Percentiles rank a stretch among this genome's conserved stretches.
Conservation (phyloP, 1,139 yeast species). For the Candida neerlandica region DNA sequence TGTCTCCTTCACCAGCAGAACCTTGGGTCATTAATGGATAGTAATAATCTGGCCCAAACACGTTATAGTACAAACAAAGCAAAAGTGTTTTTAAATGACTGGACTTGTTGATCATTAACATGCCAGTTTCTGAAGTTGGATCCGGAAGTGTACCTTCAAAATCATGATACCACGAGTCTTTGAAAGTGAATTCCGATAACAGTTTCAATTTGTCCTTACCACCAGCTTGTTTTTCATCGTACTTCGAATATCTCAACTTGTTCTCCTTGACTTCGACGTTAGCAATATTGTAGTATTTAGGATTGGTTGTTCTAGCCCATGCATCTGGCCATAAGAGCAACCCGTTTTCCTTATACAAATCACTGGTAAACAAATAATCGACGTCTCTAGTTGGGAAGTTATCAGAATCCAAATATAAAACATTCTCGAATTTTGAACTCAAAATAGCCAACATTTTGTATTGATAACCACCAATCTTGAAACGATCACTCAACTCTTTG, state of each 20-base stretch:
- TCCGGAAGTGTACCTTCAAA: conserved; percentile 61
- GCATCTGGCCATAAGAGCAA: conserved; percentile 56
- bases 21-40: conserved; percentile 68
- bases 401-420: conserved; percentile 69
- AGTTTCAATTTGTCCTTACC: conserved; percentile 28
- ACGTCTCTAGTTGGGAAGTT: conserved; percentile 60
- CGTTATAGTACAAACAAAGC: conserved; percentile 58
- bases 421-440: conserved; percentile 58
- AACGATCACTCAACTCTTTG: conserved; percentile 24
- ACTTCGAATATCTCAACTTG: conserved; percentile 36
- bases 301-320: conserved; percentile 53
- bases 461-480: conserved; percentile 58
- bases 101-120: conserved; percentile 56
- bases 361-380: conserved; percentile 48
- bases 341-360: conserved; percentile 43
- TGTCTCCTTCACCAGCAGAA: conserved; percentile 73
- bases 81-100: conserved; percentile 53
- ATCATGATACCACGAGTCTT: conserved; percentile 50
- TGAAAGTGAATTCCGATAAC: conserved; percentile 33
- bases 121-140: conserved; percentile 68
- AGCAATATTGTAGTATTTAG: conserved; percentile 48
- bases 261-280: conserved; percentile 39
- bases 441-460: conserved; percentile 63
- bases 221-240: conserved; percentile 31
- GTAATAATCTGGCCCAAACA: conserved; percentile 54